Percentiles rank a stretch among this genome's conserved stretches.
These are phyloP conservation scores for Phytophthora sp. DNA, from an alignment of 352 stramenopile species.

Conservation along the genomic window DNA sequence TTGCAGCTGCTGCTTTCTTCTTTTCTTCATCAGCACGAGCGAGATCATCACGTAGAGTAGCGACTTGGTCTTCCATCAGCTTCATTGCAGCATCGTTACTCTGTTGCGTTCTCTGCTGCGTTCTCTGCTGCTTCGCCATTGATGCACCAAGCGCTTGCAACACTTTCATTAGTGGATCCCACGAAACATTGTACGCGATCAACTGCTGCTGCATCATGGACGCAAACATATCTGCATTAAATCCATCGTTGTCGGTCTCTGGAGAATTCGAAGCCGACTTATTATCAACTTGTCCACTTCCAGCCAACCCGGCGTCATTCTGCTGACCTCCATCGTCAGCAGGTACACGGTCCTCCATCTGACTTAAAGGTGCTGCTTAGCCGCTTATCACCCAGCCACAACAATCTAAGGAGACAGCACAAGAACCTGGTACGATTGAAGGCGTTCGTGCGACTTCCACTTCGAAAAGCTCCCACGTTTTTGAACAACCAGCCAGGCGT, in stretches of 20 bases:
- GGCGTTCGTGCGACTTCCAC: neutral
- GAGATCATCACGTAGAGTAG: constrained; percentile 49
- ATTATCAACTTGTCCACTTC: neutral
- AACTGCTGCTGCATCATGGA: constrained; percentile 70
- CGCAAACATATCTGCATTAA: constrained; percentile 59
- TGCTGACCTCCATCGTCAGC: constrained; percentile 28
- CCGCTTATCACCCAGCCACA: neutral
- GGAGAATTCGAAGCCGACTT: constrained; percentile 6
- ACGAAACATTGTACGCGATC: constrained; percentile 75
- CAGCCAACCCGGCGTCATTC: constrained; percentile 8
- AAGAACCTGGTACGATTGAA: constrained; percentile 1
- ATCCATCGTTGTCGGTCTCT: constrained; percentile 33
- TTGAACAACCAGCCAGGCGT: constrained; percentile 4
- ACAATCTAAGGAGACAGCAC: neutral
- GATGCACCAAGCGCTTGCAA: constrained; percentile 62
- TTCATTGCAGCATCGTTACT: constrained; percentile 44
- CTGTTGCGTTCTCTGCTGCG: constrained; percentile 47
- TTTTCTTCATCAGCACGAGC: constrained; percentile 59
- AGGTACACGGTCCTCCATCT: constrained; percentile 31
- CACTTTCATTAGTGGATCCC: constrained; percentile 73
- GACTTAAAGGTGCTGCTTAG: neutral
- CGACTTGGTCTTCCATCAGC: constrained; percentile 59
- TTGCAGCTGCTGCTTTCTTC: constrained; percentile 47
- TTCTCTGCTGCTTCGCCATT: constrained; percentile 59
- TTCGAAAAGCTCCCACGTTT: neutral